Evolutionary conservation across 176 grass and related monocot species (phyloP).

Genomic region (Panicum miliaceum): DNA sequence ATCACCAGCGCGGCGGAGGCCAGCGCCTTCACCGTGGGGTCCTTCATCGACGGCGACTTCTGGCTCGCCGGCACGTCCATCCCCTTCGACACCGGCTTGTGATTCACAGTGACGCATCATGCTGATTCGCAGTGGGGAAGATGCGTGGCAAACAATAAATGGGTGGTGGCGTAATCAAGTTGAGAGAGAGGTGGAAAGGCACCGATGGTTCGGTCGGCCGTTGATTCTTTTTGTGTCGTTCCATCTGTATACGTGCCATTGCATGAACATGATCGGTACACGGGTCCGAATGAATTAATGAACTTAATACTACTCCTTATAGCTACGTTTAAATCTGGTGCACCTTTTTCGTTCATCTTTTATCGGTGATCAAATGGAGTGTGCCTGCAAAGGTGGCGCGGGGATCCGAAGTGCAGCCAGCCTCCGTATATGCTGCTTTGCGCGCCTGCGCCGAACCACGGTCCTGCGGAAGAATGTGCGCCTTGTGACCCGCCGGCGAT

Average conservation of each 20-base stretch:
- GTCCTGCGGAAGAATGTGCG: no score
- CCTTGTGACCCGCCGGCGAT: no score
- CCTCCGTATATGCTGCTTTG: neutral
- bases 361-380: neutral
- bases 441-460: no score
- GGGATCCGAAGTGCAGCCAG: neutral
- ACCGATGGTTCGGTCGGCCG: neutral
- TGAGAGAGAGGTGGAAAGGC: neutral
- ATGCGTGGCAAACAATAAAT: no score
- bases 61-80: slow-evolving; percentile 66
- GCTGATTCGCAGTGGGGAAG: neutral
- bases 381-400: neutral
- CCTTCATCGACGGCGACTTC: slow-evolving; percentile 75
- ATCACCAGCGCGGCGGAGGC: slow-evolving; percentile 59
- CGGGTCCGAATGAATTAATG: neutral
- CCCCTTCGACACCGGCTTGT: slow-evolving; percentile 62
- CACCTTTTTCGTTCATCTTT: neutral
- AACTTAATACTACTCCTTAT: neutral
- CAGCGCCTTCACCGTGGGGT: slow-evolving; percentile 56
- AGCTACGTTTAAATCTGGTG: neutral
- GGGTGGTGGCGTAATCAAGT: neutral
- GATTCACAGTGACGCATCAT: neutral
- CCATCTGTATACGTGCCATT: neutral
- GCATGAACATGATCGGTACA: neutral
- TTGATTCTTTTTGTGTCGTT: neutral